phyloP scores from a whole-genome alignment of 768 basidiomycete genomes.

The Naematelia aurantialba region DNA sequence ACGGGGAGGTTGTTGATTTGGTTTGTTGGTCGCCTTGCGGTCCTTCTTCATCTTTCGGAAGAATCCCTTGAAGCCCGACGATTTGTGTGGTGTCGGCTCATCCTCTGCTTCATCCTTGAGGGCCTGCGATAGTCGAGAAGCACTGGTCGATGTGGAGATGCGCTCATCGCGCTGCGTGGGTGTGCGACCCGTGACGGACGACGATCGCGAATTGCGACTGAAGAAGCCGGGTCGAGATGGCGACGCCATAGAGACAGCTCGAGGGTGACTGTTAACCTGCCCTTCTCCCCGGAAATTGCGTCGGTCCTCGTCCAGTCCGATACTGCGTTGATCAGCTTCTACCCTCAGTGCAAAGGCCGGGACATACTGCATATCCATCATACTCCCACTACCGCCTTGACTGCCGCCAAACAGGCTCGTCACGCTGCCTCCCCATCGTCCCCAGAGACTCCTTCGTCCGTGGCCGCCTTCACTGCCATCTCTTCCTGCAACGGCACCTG shows the following conservation, averaged over 20 bases:
- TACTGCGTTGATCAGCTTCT: slow-evolving; percentile 26
- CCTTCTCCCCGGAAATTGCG: slow-evolving; percentile 24
- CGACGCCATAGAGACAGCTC: slow-evolving; percentile 46
- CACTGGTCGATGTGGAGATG: slow-evolving; percentile 8
- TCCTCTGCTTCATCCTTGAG: slow-evolving; percentile 18
- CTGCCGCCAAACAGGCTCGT: slow-evolving; percentile 50
- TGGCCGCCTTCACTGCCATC: slow-evolving; percentile 36
- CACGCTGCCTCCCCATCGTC: slow-evolving; percentile 48
- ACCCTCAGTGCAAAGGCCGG: background rate
- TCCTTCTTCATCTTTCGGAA: slow-evolving; percentile 45
- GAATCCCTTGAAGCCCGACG: slow-evolving; percentile 50
- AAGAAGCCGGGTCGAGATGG: slow-evolving; percentile 47
- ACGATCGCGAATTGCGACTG: slow-evolving; percentile 31
- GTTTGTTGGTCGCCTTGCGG: slow-evolving; percentile 4
- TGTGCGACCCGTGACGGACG: slow-evolving; percentile 16
- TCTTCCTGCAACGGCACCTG: slow-evolving; percentile 34
- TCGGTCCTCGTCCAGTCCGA: slow-evolving; percentile 49
- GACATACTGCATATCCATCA: slow-evolving; percentile 53
- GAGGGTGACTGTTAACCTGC: slow-evolving; percentile 35
- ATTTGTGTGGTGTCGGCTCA: slow-evolving; percentile 37
- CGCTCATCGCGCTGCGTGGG: slow-evolving; percentile 9
- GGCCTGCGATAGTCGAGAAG: slow-evolving; percentile 19
- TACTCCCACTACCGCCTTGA: slow-evolving; percentile 50
- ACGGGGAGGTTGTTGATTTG: background rate
- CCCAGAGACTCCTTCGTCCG: slow-evolving; percentile 42